Evolutionary conservation across 179 eudicot genomes (phyloP).

Genomic region (Patellifolia procumbens): DNA sequence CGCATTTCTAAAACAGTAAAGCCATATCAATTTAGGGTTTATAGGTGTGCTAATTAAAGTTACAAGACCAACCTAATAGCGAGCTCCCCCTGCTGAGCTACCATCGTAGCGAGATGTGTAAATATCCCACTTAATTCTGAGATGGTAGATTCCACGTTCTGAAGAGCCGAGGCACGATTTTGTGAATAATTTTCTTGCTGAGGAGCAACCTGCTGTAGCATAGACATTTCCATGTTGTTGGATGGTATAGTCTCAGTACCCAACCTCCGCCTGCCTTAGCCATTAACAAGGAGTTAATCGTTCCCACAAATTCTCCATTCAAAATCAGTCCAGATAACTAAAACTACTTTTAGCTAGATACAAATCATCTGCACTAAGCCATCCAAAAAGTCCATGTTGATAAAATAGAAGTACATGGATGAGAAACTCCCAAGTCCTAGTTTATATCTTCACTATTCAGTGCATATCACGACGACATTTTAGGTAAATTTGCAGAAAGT

Average conservation of each 20-base stretch:
- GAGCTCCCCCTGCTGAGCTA: constrained; percentile 83
- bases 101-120: constrained; percentile 85
- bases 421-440: no score
- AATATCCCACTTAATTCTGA: constrained; percentile 82
- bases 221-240: constrained; percentile 59
- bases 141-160: constrained; percentile 86
- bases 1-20: not conserved
- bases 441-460: no score
- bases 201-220: constrained; percentile 80
- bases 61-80: constrained; percentile 63
- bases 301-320: not conserved
- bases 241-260: constrained; percentile 54
- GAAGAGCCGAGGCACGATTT: constrained; percentile 72
- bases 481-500: no score
- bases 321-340: not conserved
- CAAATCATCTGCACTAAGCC: not conserved
- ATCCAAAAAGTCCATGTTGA: not conserved
- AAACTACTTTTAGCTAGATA: not conserved
- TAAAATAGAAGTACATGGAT: not conserved
- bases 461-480: no score
- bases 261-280: constrained; percentile 59
- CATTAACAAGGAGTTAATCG: constrained; percentile 19
- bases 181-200: constrained; percentile 60
- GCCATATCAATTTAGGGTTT: not conserved
- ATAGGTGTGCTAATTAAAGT: not conserved